A percentile compares a stretch with the other conserved stretches of the same genome.
phyloP scores from a whole-genome alignment of 2,329 filamentous ascomycete species.

The Ophiocordyceps camponoti-leonardi region DNA sequence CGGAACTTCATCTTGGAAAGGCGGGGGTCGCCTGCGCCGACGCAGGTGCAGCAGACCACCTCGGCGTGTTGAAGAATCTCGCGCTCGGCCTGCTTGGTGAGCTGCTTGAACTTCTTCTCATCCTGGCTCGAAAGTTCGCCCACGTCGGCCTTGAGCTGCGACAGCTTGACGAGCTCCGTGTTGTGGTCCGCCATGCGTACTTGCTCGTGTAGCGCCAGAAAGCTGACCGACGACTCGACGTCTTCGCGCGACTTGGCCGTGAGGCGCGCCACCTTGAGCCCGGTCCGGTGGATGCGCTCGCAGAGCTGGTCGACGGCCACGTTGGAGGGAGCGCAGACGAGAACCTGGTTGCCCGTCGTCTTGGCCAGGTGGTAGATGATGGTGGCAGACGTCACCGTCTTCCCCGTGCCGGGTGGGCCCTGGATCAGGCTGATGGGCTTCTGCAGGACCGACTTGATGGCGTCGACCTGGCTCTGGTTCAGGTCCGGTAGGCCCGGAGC shows the following conservation, averaged over 20 bases:
- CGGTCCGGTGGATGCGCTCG: constrained; percentile 87
- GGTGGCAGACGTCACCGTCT: constrained; percentile 95
- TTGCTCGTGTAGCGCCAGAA: constrained; percentile 89
- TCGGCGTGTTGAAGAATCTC: constrained; percentile 92
- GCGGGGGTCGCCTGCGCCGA: constrained; percentile 89
- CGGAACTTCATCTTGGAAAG: constrained; percentile 96
- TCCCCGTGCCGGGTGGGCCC: constrained; percentile 90
- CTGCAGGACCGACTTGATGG: constrained; percentile 87
- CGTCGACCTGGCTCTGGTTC: constrained; percentile 89
- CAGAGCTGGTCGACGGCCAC: constrained; percentile 97
- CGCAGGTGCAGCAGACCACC: constrained; percentile 97
- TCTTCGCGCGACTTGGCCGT: constrained; percentile 99
- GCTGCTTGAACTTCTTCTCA: constrained; percentile 95
- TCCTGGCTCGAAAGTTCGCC: constrained; percentile 89
- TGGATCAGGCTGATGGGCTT: constrained; percentile 92
- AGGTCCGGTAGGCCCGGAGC: constrained; percentile 87
- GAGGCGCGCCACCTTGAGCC: constrained; percentile 88
- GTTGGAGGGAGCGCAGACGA: constrained; percentile 95
- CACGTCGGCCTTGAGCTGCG: constrained; percentile 78
- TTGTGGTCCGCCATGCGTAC: constrained; percentile 97
- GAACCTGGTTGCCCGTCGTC: constrained; percentile 82
- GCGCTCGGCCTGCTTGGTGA: constrained; percentile 83
- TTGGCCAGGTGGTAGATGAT: constrained; percentile 97
- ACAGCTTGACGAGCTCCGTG: constrained; percentile 78
- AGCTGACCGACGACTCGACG: constrained; percentile 95